Evolutionary conservation across 371 early-diverging fungal species (phyloP), one percentile per base, ranked within the genome.

Genomic region (Mucor racemosus): DNA sequence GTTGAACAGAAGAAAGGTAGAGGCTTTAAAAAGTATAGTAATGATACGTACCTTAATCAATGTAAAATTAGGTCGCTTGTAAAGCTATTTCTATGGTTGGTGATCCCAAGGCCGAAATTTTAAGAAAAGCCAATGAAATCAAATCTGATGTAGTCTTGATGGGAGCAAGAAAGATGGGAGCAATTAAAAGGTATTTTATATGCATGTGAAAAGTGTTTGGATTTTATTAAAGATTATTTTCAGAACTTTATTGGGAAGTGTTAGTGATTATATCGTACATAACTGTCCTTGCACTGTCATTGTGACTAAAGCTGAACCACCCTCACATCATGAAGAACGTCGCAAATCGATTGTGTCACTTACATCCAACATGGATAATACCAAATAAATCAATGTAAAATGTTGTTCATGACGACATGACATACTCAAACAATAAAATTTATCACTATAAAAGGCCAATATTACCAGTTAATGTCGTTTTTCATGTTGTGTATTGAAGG

Each of bases 11-110:
- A 68, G 69, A 55, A 65, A 78, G 72, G 79, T 76, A 68, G 54
- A 17, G 41, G 41, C 41, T 26, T 26, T 26, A 26, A 42, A 14
- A 42, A 0, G 41, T 19, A 36, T 33, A 21, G 14, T 21, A 21
- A 14, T 21, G 21, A 40, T 31, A 35, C 21, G 38, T 4, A 38
- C 17, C 1, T 9, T 39, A 3, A 41, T 3, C 14, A 26, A 26
- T 36, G 9, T 10, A 14, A 46, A 13, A 11, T 41, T 19, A 81
- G 82, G 76, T 85, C 62, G 84, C 84, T 5, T 83, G 81, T 58
- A 85, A 86, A 66, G 88, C 87, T 13, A 83, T 87, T 42, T 84
- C 86, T 0, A 85, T 86, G 81, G 76, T 81, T 42, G 88, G 88
- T 11, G 87, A 88, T 57, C 80, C 87, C 8, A 79, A 82, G 38